phyloP scores from a whole-genome alignment of 495 filamentous ascomycete species.

The Neurospora intermedia region DNA sequence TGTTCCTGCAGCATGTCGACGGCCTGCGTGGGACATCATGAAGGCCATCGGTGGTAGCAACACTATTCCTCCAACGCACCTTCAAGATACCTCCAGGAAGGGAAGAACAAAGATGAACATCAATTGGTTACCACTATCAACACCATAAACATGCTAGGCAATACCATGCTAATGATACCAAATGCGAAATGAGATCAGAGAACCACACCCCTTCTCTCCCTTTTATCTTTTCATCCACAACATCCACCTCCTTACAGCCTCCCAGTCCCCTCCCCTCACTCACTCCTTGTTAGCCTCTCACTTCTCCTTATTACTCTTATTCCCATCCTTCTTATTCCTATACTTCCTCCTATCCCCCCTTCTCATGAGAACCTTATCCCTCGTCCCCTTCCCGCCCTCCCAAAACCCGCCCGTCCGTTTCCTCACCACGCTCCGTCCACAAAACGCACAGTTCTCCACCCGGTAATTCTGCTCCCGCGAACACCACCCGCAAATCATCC shows the following conservation, averaged over 20 bases:
- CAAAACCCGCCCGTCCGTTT: slow-evolving; percentile 62
- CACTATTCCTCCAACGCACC: too few species aligned
- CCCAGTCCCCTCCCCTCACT: slow-evolving; percentile 25
- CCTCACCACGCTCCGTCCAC: slow-evolving; percentile 61
- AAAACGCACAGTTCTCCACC: slow-evolving; percentile 70
- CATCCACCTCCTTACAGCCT: too few species aligned
- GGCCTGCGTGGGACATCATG: too few species aligned
- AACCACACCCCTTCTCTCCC: background rate
- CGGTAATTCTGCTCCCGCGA: slow-evolving; percentile 75
- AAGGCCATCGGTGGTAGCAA: too few species aligned
- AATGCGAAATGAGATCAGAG: too few species aligned
- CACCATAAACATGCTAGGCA: background rate
- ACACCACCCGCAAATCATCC: slow-evolving; percentile 84
- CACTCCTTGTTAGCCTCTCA: too few species aligned
- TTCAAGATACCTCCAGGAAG: too few species aligned
- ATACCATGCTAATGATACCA: background rate
- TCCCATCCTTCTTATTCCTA: slow-evolving; percentile 19
- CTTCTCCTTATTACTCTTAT: background rate
- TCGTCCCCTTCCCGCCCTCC: slow-evolving; percentile 86
- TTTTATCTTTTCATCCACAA: background rate
- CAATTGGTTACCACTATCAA: too few species aligned
- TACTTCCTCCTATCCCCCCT: slow-evolving; percentile 67
- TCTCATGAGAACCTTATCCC: slow-evolving; percentile 59
- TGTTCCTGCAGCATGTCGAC: background rate
- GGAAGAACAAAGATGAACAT: too few species aligned